These are phyloP conservation scores for Gynochthodes officinalis DNA, from an alignment of 257 asterid genomes.

Conservation along the genomic window DNA sequence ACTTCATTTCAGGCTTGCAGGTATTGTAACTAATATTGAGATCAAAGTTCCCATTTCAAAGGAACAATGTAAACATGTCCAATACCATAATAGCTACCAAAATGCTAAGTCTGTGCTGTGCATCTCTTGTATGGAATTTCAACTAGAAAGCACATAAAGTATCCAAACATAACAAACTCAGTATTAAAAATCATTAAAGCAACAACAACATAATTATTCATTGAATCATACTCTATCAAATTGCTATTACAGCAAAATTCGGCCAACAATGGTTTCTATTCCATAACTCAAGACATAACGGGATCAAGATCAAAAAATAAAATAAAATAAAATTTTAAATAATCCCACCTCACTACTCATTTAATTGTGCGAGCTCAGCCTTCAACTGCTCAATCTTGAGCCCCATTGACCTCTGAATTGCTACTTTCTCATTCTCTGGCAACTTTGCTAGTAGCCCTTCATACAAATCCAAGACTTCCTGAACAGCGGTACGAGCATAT, in stretches of 20 bases:
- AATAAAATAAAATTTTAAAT: background rate
- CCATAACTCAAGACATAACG: background rate
- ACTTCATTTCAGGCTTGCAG: background rate
- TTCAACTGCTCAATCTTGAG: conserved; percentile 93
- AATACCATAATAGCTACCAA: background rate
- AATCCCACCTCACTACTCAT: conserved; percentile 54
- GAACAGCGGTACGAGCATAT: conserved; percentile 87
- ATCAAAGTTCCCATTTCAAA: background rate
- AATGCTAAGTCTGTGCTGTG: background rate
- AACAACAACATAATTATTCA: background rate
- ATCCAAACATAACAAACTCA: background rate
- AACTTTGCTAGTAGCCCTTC: conserved; percentile 49
- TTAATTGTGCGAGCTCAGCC: conserved; percentile 82
- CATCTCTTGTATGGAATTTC: background rate
- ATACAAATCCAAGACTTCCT: conserved; percentile 68
- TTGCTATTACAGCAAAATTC: background rate
- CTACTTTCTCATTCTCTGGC: conserved; percentile 57
- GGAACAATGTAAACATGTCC: background rate
- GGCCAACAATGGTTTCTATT: background rate
- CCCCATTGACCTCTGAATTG: conserved; percentile 90
- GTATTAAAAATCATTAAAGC: background rate
- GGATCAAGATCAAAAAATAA: background rate
- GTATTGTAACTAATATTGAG: background rate
- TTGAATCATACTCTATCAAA: background rate
- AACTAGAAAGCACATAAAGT: background rate